These are phyloP conservation scores for Atkinsonella texensis DNA, from an alignment of 2,329 filamentous ascomycete genomes.

Conservation along the genomic window DNA sequence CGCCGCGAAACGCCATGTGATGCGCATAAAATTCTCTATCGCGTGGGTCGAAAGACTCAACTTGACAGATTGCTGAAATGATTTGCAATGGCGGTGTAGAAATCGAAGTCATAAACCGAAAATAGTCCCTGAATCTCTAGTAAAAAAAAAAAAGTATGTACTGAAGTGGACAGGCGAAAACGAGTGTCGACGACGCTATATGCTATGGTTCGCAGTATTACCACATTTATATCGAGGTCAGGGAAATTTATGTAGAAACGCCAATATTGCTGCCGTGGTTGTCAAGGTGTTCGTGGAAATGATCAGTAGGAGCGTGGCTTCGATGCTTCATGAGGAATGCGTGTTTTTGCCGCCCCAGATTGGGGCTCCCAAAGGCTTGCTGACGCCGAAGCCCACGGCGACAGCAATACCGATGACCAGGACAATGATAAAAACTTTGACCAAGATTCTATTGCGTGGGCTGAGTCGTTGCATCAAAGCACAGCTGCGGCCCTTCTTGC, in stretches of 20 bases:
- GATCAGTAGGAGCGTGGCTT: neutral
- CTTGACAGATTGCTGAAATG: neutral
- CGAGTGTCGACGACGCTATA: neutral
- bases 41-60: neutral
- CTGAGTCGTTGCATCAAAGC: constrained; percentile 40
- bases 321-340: neutral
- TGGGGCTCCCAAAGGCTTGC: constrained; percentile 46
- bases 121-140: neutral
- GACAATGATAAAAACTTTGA: constrained; percentile 41
- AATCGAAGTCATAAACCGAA: neutral
- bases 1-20: constrained; percentile 6
- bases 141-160: neutral
- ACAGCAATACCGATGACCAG: constrained; percentile 42
- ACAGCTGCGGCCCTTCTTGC: constrained; percentile 40
- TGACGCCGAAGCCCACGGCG: constrained; percentile 46
- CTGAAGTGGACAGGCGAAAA: neutral
- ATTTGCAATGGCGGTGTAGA: neutral
- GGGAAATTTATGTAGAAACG: neutral
- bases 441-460: constrained; percentile 40
- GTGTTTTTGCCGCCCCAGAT: constrained; percentile 35
- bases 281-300: constrained; percentile 11
- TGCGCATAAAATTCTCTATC: neutral
- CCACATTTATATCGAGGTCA: constrained; percentile 2
- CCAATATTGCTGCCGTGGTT: neutral
- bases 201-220: constrained; percentile 3